Evolutionary conservation across 2,329 filamentous ascomycete species (phyloP), one percentile per base, ranked within the genome.

Genomic region (Penicillium sclerotiorum): DNA sequence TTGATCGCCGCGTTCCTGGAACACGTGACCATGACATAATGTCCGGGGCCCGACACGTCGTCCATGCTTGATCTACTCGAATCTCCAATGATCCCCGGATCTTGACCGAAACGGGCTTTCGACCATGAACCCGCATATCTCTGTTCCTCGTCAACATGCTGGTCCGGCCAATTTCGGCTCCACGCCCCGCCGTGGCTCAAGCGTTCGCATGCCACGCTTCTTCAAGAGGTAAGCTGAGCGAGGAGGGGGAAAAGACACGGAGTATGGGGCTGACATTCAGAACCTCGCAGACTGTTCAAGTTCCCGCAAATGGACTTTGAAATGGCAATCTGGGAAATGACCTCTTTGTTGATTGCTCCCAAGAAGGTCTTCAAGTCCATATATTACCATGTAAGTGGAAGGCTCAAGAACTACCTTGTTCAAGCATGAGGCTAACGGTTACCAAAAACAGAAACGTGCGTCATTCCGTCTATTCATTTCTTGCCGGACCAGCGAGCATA

Each of bases 271-370:
- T 36, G 33, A 36, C 33, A 18, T 13, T 11, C 28, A 5, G 3
- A 36, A 18, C 35, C 12, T 22, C 3, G n/a, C 43, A 80, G 78
- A 50, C 72, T 87, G 42, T 86, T 87, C 78, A 88, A 88, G 68
- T 87, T 87, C 63, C 84, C 84, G 9, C 84, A 86, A 60, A 87
- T 88, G 85, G 85, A 88, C 74, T 88, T 88, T 65, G 85, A 88
- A 66, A 86, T 86, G 77, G 85, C 85, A 17, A 81, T 86, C 59
- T 88, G 85, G 85, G 85, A 88, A 68, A 87, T 88, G 81, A 85
- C 82, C 54, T 82, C 80, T 61, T 74, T 88, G 45, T 76, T 88
- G 56, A 83, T 87, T 64, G 82, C 84, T 25, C 85, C 85, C 0
- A 87, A 87, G 73, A 87, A 87, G 66, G 85, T 88, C 43, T 88